Evolutionary conservation across 139 green algal species (phyloP), one percentile per base, ranked within the genome.

Genomic region (Pseudopediastrum boryanum): DNA sequence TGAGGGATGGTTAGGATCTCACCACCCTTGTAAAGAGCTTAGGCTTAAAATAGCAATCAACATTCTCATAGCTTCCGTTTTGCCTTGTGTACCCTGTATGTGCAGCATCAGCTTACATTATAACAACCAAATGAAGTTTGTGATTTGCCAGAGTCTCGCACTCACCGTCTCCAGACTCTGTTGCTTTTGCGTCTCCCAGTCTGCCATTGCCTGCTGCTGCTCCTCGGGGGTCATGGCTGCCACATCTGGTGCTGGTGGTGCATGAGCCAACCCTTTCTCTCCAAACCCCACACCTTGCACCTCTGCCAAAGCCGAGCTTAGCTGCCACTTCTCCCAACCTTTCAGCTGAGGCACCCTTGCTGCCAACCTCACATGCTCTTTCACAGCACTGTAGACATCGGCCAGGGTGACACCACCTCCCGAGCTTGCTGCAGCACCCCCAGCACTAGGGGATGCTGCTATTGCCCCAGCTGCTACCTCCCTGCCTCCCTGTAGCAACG

Each of bases 381-480:
- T 52, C 35, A 77, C 70, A 67, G 50, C 23, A 9, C n/a, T n/a
- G n/a, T n/a, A n/a, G n/a, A n/a, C n/a, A n/a, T n/a, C n/a, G n/a
- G 35, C 33, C 29, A 77, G 38, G 41, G 66, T 36, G 27, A 68
- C 70, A 27, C 35, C 56, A 7, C 38, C 70, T 29, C 51, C 25
- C 4, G 51, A 36, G 25, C 36, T 52, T 36, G 70, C 70, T 54
- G 70, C 70, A 23, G 51, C 38, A 33, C 65, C 31, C 33, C 6
- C 33, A 16, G 70, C n/a, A 31, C 70, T 67, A 21, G 4, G 36
- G 4, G 48, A 36, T 3, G 9, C 46, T 65, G 48, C 48, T 27
- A 33, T 29, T 41, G 42, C 29, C 23, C 65, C 76, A 77, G 5
- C 61, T 87, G 61, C 66, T 78, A 79, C 43, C 68, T 80, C 44